Conservation (phyloP, 805 yeast genomes). For the Nakazawaea wickerhamii region DNA sequence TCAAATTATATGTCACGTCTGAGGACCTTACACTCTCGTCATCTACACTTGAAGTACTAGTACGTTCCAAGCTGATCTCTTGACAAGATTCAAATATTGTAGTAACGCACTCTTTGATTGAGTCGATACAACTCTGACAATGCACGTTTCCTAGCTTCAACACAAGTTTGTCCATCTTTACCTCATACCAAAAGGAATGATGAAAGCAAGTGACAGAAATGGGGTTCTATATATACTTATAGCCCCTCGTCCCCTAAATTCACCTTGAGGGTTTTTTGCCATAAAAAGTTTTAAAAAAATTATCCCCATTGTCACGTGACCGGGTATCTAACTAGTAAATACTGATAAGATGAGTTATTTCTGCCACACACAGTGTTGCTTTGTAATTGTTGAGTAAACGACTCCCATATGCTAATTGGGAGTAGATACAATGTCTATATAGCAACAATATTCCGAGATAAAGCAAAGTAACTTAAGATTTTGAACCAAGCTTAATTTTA, state of each 20-base stretch:
- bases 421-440: no score
- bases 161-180: slow-evolving; percentile 21
- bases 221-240: no score
- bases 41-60: slow-evolving; percentile 2
- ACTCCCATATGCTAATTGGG: no score
- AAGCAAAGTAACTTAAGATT: not conserved
- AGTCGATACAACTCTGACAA: slow-evolving; percentile 45
- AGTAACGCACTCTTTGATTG: slow-evolving; percentile 28
- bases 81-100: slow-evolving; percentile 18
- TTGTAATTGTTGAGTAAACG: not conserved
- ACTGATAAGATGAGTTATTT: not conserved
- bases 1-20: slow-evolving; percentile 18
- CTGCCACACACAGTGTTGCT: not conserved
- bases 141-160: slow-evolving; percentile 42
- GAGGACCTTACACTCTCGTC: slow-evolving; percentile 14
- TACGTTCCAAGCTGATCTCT: slow-evolving; percentile 17
- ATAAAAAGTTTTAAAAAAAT: not conserved
- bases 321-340: not conserved
- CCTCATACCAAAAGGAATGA: not conserved
- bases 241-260: not conserved
- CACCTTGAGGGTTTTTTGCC: slow-evolving; percentile 1
- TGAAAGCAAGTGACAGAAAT: no score
- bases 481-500: no score
- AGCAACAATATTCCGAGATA: no score
- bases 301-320: no score